Evolutionary conservation across 345 rosid genomes (phyloP), one percentile per base, ranked within the genome.

Genomic region (Conringia planisiliqua): DNA sequence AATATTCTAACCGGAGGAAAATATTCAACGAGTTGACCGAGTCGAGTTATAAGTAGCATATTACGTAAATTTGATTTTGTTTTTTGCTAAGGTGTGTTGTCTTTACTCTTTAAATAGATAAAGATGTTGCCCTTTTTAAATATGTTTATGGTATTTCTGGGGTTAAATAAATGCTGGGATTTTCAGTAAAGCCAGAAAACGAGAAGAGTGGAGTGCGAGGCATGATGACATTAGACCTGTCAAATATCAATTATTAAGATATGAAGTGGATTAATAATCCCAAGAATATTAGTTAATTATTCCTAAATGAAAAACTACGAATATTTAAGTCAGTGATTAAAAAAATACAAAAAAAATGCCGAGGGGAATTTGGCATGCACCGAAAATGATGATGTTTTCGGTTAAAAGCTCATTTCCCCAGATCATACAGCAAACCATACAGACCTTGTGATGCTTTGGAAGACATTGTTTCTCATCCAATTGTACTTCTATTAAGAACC

Each of bases 191-290:
- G 78, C 22, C 72, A 70, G 77, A 77, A 81, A 79, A 75, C 79
- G 79, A 80, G 85, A 83, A 59, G 80, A 80, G 68, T 79, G 79
- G 79, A 75, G 77, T 68, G 78, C 72, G 81, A 75, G 82, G 79
- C 85, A 83, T 79, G 69, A 79, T 82, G 84, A 81, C 79, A 79
- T 71, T 76, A 66, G 39, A 82, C 82, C 85, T 82, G 87, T 85
- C 82, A 78, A 78, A 78, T 35, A 66, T 46, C 81, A 78, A 78
- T 78, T 50, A 78, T 78, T 78, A 66, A 78, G 81, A 60, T 66
- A 78, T 66, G 68, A 78, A 72, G 77, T 78, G 81, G 66, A 66
- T 76, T 72, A 78, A 72, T 72, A 78, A 78, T 78, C 81, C 77
- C 81, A 78, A 78, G 77, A 54, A 60, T 46, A 35, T 18, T 61